Evolutionary conservation across 352 stramenopile genomes (phyloP), one percentile per base, ranked within the genome.

Genomic region (Halophytophthora polymorphica): DNA sequence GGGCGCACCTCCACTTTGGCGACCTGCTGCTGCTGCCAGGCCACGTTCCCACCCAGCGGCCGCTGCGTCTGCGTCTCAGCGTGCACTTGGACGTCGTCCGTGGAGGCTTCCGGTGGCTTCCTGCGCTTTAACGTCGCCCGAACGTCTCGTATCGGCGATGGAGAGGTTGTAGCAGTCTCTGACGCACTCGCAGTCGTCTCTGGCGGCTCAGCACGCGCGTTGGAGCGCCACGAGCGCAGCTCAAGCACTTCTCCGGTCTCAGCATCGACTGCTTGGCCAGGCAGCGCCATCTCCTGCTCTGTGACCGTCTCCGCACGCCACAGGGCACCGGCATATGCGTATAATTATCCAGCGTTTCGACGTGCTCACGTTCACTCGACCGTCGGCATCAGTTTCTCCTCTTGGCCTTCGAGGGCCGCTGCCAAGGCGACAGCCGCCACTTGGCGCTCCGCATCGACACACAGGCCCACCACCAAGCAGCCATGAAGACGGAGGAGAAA

Each of bases 401-500:
- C n/a, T n/a, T n/a, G 25, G 21, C 42, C 22, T 15, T 29, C 15
- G 31, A 40, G 19, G 45, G 34, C 25, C 14, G 28, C 14, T 18
- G 42, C 41, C 22, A 17, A 17, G 23, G 6, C 19, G 52, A 8
- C 31, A 38, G 19, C 19, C 25, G 11, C 3, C 10, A 23, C 31
- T 23, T 22, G 25, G 31, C 40, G 33, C 6, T 2, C 15, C 11
- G 13, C 33, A 46, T 45, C 7, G n/a, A 39, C 2, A 13, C 11
- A 29, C 6, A 43, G 25, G 12, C 3, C 11, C 34, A 41, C 4
- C 13, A 56, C 18, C 12, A 84, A 80, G 62, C 74, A 77, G 50
- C 29, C 12, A 91, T 89, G 77, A 89, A 88, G 58, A 50, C 77
- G 33, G 82, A 92, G 23, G 76, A 88, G 44, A 86, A 90, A 50